phyloP scores from a whole-genome alignment of 495 filamentous ascomycete genomes.

The Penicillium malachiteum region DNA sequence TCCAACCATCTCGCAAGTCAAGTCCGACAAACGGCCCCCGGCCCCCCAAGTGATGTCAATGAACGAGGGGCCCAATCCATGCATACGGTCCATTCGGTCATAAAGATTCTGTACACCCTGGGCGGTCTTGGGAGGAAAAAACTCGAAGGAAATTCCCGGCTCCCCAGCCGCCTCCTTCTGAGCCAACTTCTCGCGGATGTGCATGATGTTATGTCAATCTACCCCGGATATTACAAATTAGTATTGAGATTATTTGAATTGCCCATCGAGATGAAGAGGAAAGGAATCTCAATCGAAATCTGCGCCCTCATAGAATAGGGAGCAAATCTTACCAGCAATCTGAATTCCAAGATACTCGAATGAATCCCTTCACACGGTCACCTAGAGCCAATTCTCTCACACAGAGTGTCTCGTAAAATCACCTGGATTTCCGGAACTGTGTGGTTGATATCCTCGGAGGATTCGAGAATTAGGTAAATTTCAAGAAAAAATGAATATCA shows the following conservation, averaged over 20 bases:
- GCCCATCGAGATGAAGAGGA: not conserved
- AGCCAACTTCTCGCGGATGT: slow-evolving; percentile 89
- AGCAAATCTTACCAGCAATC: too few species aligned
- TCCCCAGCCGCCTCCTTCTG: slow-evolving; percentile 72
- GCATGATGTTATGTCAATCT: slow-evolving; percentile 52
- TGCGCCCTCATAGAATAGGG: too few species aligned
- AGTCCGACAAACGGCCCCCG: slow-evolving; percentile 81
- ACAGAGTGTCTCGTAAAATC: slow-evolving; percentile 15
- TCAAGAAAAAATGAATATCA: slow-evolving; percentile 6
- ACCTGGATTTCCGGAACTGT: slow-evolving; percentile 19
- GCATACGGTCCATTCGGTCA: slow-evolving; percentile 99
- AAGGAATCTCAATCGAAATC: too few species aligned
- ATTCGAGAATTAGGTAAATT: not conserved
- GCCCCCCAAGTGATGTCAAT: slow-evolving; percentile 99
- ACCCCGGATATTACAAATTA: slow-evolving; percentile 9
- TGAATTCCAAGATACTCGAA: not conserved
- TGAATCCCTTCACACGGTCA: not conserved
- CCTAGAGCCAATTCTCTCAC: slow-evolving; percentile 6
- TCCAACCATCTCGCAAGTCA: slow-evolving; percentile 97
- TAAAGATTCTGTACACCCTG: slow-evolving; percentile 98
- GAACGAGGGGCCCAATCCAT: slow-evolving; percentile 86
- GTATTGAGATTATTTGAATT: not conserved
- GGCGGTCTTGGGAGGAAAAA: slow-evolving; percentile 99
- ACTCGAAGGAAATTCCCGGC: slow-evolving; percentile 96
- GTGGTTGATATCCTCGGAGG: slow-evolving; percentile 8